Evolutionary conservation across 805 yeast genomes (phyloP), one percentile per base, ranked within the genome.

Genomic region (Sugiyamaella chiloensis): DNA sequence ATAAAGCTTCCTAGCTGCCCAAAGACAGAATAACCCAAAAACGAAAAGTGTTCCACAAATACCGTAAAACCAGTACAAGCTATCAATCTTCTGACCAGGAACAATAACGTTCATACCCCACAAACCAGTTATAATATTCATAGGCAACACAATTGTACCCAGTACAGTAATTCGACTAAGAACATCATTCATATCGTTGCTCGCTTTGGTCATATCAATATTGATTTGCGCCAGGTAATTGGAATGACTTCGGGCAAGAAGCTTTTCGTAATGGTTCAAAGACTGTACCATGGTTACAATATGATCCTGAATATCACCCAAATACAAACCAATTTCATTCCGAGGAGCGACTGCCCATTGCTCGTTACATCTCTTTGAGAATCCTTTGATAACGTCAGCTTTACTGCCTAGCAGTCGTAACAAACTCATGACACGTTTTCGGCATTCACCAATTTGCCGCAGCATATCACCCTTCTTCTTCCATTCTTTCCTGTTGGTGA

Each of bases 51-150:
- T 42, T 6, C 48, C 45, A 7, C 57, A 47, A 40, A 69, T 68
- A 7, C 66, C 55, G 56, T 76, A 79, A 61, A 86, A 85, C 93
- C 93, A 85, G 2, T 63, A 57, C 52, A 85, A 64, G 5, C 80
- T 75, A n/a, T 74, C 77, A 5, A 68, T 66, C 23, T 73, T 77
- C 63, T 91, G 98, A 0, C 99, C 99, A 0, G 99, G 99, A 29
- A 93, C 99, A 8, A 87, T 60, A 55, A 93, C 95, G 69, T 93
- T 93, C 99, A 93, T 93, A 48, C 99, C 99, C 98, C 98, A 93
- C 40, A 93, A 69, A 17, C 99, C 99, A 0, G 99, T 93, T 19
- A 93, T 84, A 47, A 93, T 87, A 62, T 93, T 93, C 78, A 93
- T 79, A 2, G 99, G 99, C 50, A 93, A 71, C 17, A 93, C 96